Evolutionary conservation across 2,329 filamentous ascomycete genomes (phyloP), one percentile per base, ranked within the genome.

Genomic region (Myriosclerotinia curreyana): DNA sequence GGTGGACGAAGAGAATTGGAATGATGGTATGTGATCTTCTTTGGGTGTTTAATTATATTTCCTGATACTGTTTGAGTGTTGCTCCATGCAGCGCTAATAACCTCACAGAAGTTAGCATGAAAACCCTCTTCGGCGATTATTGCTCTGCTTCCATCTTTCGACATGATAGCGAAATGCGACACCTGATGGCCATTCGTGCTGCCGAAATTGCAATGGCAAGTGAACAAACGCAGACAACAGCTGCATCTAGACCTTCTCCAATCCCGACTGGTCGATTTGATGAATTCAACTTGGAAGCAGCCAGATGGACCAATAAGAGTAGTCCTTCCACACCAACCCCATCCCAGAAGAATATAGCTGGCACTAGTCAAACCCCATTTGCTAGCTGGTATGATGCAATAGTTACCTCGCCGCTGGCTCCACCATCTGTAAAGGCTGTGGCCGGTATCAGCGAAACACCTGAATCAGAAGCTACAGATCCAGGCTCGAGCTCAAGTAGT

Each of bases 121-220:
- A 78, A n/a, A 77, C 75, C 0, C 79, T 96, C 0, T 96, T 96
- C 71, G 90, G 90, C 0, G 75, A 84, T 28, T 77, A 86, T 36
- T 96, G 92, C 74, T 84, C 83, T 0, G 81, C 78, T 0, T 73
- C 78, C 0, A 67, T 67, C 0, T 96, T 94, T 72, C 76, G 78
- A 0, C 86, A 94, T 70, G 91, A 96, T 68, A 50, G 73, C 7
- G 70, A 83, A 62, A 88, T 92, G 82, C 76, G 80, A 62, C 71
- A 74, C 5, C 14, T 60, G 11, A 1, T 31, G 7, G 48, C 22
- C 20, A 15, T 14, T 36, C 15, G 15, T n/a, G 55, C 4, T n/a
- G 55, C 40, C 12, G 22, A 53, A 42, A 15, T 15, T 17, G 40
- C 12, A 36, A 44, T 52, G 14, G 20, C 17, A 62, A 60, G 62